These are phyloP conservation scores for Zygotorulaspora florentina DNA, from an alignment of 805 yeast species.

Conservation along the genomic window DNA sequence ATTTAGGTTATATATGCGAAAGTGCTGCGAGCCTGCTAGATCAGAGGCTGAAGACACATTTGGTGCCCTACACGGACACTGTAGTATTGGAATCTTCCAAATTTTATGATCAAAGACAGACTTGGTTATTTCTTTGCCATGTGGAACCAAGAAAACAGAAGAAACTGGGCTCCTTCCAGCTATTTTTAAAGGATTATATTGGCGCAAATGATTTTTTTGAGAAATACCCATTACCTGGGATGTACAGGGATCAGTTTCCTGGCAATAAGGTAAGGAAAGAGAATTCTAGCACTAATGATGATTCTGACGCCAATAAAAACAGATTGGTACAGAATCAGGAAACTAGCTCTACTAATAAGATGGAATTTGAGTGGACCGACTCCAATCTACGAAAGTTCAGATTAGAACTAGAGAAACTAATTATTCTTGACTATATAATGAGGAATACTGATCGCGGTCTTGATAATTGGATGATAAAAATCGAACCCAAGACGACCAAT, in stretches of 20 bases:
- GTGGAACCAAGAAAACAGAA: conserved; percentile 18
- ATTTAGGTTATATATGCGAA: conserved; percentile 67
- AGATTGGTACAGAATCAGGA: not conserved
- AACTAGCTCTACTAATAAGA: conserved; percentile 9
- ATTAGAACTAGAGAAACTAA: conserved; percentile 62
- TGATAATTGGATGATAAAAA: conserved; percentile 73
- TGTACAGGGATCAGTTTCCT: conserved; percentile 13
- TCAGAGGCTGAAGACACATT: conserved; percentile 50
- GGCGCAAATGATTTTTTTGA: conserved; percentile 60
- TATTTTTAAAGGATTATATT: conserved; percentile 53
- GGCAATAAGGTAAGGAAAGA: not conserved
- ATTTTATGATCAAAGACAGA: conserved; percentile 34
- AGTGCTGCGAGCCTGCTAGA: conserved; percentile 69
- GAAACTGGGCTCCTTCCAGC: conserved; percentile 66
- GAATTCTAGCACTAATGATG: not conserved
- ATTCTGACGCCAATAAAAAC: not conserved
- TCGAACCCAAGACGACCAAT: conserved; percentile 39
- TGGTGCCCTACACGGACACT: conserved; percentile 65
- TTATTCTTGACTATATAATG: conserved; percentile 66
- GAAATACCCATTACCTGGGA: conserved; percentile 52
- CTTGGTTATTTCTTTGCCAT: conserved; percentile 17
- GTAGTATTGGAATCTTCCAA: conserved; percentile 45
- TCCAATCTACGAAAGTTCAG: conserved; percentile 48
- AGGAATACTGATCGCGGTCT: conserved; percentile 71
- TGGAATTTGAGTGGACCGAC: conserved; percentile 51